phyloP scores from a whole-genome alignment of 176 grass and related monocot genomes.

The Elymus sibiricus region DNA sequence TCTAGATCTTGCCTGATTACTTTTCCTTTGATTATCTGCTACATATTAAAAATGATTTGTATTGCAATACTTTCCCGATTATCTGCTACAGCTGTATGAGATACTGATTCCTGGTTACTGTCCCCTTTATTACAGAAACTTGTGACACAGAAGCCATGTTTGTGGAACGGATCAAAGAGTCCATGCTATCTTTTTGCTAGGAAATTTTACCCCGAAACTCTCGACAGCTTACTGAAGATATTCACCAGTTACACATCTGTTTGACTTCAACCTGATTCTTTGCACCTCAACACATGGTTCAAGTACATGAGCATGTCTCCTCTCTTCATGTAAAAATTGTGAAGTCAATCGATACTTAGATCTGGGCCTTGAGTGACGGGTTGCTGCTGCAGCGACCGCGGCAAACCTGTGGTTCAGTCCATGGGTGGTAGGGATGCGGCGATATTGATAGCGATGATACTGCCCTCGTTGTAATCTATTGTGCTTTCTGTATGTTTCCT shows the following conservation, averaged over 20 bases:
- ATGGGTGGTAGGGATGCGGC: slow-evolving; percentile 21
- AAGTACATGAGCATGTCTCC: background rate
- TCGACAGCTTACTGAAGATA: slow-evolving; percentile 72
- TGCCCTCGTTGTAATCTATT: slow-evolving; percentile 49
- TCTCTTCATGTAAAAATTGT: slow-evolving; percentile 64
- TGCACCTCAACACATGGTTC: slow-evolving; percentile 20
- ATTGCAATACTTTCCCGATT: background rate
- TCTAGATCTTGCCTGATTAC: background rate
- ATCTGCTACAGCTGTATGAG: background rate
- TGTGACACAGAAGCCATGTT: slow-evolving; percentile 55
- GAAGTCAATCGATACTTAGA: slow-evolving; percentile 47
- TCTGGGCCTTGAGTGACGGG: slow-evolving; percentile 30
- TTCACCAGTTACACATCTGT: slow-evolving; percentile 81
- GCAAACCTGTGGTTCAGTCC: slow-evolving; percentile 31
- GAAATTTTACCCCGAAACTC: slow-evolving; percentile 83
- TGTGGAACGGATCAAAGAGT: slow-evolving; percentile 94
- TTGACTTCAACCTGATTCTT: slow-evolving; percentile 55
- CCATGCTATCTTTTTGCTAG: slow-evolving; percentile 96
- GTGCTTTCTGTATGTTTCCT: slow-evolving; percentile 37
- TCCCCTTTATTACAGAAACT: slow-evolving; percentile 62
- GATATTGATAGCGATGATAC: slow-evolving; percentile 36
- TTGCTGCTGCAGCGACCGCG: slow-evolving; percentile 26
- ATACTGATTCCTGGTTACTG: background rate
- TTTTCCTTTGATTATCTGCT: background rate
- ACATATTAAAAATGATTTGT: background rate